A percentile compares a stretch with the other conserved stretches of the same genome.
Conservation (phyloP, 2,329 filamentous ascomycete genomes). For the Ascocoryne sarcoides region DNA sequence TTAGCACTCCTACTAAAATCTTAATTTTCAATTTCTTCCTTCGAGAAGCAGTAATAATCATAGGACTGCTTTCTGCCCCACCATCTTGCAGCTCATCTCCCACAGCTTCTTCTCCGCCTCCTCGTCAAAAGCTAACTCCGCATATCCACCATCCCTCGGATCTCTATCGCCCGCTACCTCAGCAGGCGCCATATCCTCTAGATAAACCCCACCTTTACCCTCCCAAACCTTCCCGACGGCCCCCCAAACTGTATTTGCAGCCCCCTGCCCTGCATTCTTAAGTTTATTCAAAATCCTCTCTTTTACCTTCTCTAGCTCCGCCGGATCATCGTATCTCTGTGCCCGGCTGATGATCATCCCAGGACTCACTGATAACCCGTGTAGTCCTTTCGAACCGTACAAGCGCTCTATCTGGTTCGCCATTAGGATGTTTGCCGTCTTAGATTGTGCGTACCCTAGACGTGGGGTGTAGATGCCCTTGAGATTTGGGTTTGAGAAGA, state of each 20-base stretch:
- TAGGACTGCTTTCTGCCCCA: conserved; percentile 1
- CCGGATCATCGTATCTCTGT: conserved; percentile 9
- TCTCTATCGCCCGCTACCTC: conserved; percentile 32
- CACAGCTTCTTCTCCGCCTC: conserved; percentile 33
- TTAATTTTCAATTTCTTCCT: too few relatives aligned
- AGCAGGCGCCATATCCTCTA: too few relatives aligned
- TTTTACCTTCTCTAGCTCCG: conserved; percentile 30
- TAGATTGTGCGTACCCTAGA: conserved; percentile 35
- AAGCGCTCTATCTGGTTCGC: conserved; percentile 39
- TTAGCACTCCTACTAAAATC: too few relatives aligned
- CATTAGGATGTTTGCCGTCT: conserved; percentile 38
- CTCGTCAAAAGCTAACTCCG: conserved; percentile 28
- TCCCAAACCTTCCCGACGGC: background rate
- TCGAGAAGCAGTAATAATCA: too few relatives aligned
- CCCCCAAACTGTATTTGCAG: background rate
- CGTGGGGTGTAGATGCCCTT: conserved; percentile 29
- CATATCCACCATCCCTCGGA: conserved; percentile 29
- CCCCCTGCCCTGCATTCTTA: background rate
- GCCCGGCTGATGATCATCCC: conserved; percentile 30
- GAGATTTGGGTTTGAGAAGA: conserved; percentile 25
- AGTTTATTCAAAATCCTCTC: too few relatives aligned
- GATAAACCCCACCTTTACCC: background rate
- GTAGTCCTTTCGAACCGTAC: conserved; percentile 33
- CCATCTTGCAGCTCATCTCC: conserved; percentile 19
- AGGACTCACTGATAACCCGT: conserved; percentile 35